phyloP scores from a whole-genome alignment of 371 early-diverging fungal genomes.

The Batrachochytrium dendrobatidis region DNA sequence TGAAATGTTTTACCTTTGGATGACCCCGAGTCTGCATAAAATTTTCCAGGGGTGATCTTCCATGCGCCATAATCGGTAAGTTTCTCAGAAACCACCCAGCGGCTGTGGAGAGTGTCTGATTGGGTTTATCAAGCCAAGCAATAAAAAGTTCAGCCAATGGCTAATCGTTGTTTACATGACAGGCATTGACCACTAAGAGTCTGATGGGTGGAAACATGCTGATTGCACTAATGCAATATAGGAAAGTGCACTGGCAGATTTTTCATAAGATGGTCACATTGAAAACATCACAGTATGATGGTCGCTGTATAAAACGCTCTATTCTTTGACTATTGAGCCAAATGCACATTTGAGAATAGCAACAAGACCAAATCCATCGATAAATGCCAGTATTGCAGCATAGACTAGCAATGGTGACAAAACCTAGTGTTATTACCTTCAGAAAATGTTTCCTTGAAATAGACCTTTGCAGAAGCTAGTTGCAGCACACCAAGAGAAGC shows the following conservation, averaged over 20 bases:
- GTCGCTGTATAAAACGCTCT: too few relatives aligned
- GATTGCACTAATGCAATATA: too few relatives aligned
- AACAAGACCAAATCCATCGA: too few relatives aligned
- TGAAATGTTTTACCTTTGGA: not conserved
- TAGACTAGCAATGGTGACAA: too few relatives aligned
- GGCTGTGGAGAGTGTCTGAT: slow-evolving; percentile 35
- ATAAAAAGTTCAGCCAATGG: not conserved
- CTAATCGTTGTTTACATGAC: not conserved
- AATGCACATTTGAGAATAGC: too few relatives aligned
- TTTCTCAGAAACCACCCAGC: slow-evolving; percentile 66
- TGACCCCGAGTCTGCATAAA: slow-evolving; percentile 56
- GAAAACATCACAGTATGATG: too few relatives aligned
- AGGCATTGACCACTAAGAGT: not conserved
- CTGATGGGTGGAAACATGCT: not conserved
- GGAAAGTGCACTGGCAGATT: too few relatives aligned
- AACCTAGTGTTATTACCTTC: too few relatives aligned
- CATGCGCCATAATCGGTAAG: slow-evolving; percentile 70
- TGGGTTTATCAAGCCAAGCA: slow-evolving; percentile 7
- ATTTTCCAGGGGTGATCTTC: slow-evolving; percentile 66
- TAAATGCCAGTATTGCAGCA: too few relatives aligned
- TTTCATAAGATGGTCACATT: too few relatives aligned
- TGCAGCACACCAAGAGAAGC: slow-evolving; percentile 2
- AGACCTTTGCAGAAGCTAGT: slow-evolving; percentile 51
- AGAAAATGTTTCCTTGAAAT: slow-evolving; percentile 81
- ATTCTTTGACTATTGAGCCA: too few relatives aligned